Evolutionary conservation across 768 basidiomycete species (phyloP).

Genomic region (Xanthoconium stramineum): DNA sequence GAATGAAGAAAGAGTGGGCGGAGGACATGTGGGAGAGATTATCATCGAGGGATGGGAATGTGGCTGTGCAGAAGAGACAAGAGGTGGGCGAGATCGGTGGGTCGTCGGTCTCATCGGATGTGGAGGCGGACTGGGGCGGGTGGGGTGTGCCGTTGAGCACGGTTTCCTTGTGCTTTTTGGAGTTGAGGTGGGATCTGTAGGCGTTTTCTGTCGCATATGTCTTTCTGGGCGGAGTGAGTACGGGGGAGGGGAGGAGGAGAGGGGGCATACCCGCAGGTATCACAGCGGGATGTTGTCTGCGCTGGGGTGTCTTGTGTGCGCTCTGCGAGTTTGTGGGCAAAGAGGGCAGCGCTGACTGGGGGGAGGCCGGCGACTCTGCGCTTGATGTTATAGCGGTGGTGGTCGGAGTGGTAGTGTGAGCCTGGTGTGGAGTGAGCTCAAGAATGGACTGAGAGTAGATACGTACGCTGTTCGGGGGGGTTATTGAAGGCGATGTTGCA

Average conservation of each 20-base stretch:
- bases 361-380: slow-evolving; percentile 88
- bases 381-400: slow-evolving; percentile 98
- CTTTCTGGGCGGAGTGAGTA: slow-evolving; percentile 54
- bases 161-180: slow-evolving; percentile 85
- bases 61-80: slow-evolving; percentile 83
- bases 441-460: too few relatives aligned
- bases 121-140: not conserved
- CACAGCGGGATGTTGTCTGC: slow-evolving; percentile 59
- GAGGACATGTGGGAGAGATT: slow-evolving; percentile 86
- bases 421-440: slow-evolving; percentile 44
- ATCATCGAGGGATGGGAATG: slow-evolving; percentile 49
- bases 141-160: slow-evolving; percentile 47
- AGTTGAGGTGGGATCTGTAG: slow-evolving; percentile 81
- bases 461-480: slow-evolving; percentile 79
- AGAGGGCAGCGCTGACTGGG: slow-evolving; percentile 72
- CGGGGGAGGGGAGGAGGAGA: not conserved
- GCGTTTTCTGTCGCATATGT: slow-evolving; percentile 86
- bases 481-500: slow-evolving; percentile 85
- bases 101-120: not conserved
- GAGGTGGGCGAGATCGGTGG: slow-evolving; percentile 47
- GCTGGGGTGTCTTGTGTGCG: slow-evolving; percentile 65
- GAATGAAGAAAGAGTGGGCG: slow-evolving; percentile 92
- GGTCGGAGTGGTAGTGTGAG: slow-evolving; percentile 87
- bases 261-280: slow-evolving; percentile 74
- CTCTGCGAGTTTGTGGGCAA: slow-evolving; percentile 87